These are phyloP conservation scores for Pyrus hybrid DNA, from an alignment of 331 rosid genomes.

Conservation along the genomic window DNA sequence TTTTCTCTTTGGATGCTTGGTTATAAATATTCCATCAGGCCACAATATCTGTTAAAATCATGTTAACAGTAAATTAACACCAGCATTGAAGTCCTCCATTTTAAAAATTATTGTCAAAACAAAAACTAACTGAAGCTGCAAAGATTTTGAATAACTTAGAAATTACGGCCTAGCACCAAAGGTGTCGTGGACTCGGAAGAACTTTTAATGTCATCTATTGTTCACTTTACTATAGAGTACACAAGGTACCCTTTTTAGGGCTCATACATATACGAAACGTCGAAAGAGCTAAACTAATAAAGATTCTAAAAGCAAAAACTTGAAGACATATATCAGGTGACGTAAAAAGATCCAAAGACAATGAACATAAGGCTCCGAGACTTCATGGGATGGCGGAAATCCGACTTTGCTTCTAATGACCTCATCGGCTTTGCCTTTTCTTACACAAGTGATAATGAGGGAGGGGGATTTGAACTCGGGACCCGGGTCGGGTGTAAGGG, in stretches of 20 bases:
- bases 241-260: not conserved
- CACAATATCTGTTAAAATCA: constrained; percentile 63
- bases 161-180: not conserved
- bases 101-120: not conserved
- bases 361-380: not conserved
- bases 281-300: not conserved
- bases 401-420: not conserved
- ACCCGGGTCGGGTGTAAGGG: no score
- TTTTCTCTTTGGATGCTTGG: constrained; percentile 80
- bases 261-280: not conserved
- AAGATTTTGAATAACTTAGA: not conserved
- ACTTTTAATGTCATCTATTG: not conserved
- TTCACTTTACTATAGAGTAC: not conserved
- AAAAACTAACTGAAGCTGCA: constrained; percentile 2
- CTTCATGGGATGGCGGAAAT: no score
- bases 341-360: not conserved
- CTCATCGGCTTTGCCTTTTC: not conserved
- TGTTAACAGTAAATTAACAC: constrained; percentile 17
- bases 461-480: no score
- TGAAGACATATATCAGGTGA: not conserved
- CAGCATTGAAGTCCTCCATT: constrained; percentile 11
- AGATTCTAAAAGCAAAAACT: not conserved
- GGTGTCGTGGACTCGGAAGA: not conserved
- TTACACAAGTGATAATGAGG: no score
- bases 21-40: constrained; percentile 96